Conservation (phyloP, 2,329 filamentous ascomycete genomes). For the Alternaria arbusti region DNA sequence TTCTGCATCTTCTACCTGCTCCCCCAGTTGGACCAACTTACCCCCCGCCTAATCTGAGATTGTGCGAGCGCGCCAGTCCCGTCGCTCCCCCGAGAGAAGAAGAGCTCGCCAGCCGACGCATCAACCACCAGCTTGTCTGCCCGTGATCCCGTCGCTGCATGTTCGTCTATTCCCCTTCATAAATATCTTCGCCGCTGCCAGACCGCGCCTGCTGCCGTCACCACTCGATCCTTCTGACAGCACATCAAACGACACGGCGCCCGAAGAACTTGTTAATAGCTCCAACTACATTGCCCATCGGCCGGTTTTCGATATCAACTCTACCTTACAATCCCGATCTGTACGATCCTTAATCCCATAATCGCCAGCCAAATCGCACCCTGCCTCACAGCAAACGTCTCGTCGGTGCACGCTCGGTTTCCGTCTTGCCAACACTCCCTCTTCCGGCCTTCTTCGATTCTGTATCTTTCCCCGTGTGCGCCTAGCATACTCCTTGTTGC, state of each 20-base stretch:
- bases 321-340: conserved; percentile 40
- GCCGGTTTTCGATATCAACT: conserved; percentile 43
- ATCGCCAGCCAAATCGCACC: conserved; percentile 35
- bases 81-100: conserved; percentile 42
- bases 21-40: conserved; percentile 41
- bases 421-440: conserved; percentile 30
- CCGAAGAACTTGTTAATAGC: conserved; percentile 44
- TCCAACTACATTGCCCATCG: conserved; percentile 46
- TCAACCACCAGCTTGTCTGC: conserved; percentile 19
- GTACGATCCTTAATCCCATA: conserved; percentile 51
- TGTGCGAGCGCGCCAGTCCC: conserved; percentile 46
- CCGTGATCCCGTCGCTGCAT: conserved; percentile 34
- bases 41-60: conserved; percentile 34
- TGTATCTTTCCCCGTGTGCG: conserved; percentile 38
- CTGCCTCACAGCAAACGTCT: conserved; percentile 30
- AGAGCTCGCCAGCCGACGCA: conserved; percentile 36
- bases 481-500: conserved; percentile 37
- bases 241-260: conserved; percentile 21
- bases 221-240: conserved; percentile 23
- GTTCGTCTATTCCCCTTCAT: conserved; percentile 32
- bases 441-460: conserved; percentile 38
- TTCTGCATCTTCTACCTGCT: conserved; percentile 48
- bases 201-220: conserved; percentile 21
- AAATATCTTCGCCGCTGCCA: conserved; percentile 21
- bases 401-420: conserved; percentile 19